A percentile compares a stretch with the other conserved stretches of the same genome.
Evolutionary conservation across 1,139 yeast genomes (phyloP).

Genomic region (Candida gigantensis): DNA sequence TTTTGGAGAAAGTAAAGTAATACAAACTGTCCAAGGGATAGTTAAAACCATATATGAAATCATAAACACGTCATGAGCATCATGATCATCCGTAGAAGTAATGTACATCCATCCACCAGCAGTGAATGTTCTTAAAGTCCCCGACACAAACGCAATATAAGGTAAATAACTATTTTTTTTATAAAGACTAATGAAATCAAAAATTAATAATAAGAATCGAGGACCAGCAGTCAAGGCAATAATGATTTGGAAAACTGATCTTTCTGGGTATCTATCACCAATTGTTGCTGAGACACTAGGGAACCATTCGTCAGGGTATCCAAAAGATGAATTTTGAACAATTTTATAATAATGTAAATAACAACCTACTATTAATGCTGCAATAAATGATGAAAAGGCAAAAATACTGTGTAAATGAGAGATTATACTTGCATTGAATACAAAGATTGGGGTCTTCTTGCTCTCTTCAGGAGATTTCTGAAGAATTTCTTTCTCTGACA

Average conservation of each 20-base stretch:
- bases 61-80: constrained; percentile 95
- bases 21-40: constrained; percentile 82
- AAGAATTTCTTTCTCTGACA: constrained; percentile 9
- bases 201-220: constrained; percentile 68
- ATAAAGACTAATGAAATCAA: constrained; percentile 53
- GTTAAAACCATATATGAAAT: constrained; percentile 84
- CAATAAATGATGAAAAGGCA: constrained; percentile 71
- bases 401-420: constrained; percentile 72
- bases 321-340: constrained; percentile 80
- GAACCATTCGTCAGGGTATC: constrained; percentile 98
- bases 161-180: constrained; percentile 45
- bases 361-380: constrained; percentile 74
- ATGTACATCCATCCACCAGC: constrained; percentile 99
- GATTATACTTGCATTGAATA: constrained; percentile 60
- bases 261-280: constrained; percentile 95
- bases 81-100: constrained; percentile 96
- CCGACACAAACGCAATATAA: constrained; percentile 50
- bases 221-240: constrained; percentile 85
- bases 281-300: constrained; percentile 96
- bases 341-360: constrained; percentile 80
- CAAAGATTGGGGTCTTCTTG: constrained; percentile 12
- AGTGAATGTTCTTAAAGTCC: constrained; percentile 80
- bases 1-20: constrained; percentile 55
- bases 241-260: constrained; percentile 85
- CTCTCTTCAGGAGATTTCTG: constrained; percentile 3